Conservation (phyloP, 352 stramenopile genomes). For the Phytophthora brassicae region DNA sequence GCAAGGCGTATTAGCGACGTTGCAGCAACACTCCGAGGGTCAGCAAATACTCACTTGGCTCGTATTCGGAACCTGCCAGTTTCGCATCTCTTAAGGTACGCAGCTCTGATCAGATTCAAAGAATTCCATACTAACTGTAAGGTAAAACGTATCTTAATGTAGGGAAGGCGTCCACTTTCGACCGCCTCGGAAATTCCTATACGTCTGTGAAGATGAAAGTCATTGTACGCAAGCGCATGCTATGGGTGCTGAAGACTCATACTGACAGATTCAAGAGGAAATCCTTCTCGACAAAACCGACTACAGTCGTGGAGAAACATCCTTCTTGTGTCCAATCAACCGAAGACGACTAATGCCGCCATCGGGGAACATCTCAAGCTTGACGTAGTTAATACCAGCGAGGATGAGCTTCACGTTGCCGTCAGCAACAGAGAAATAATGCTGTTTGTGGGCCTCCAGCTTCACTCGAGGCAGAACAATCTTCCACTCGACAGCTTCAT, state of each 20-base stretch:
- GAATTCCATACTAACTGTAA: neutral
- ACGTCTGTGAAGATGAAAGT: conserved; percentile 12
- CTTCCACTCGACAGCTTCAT: conserved; percentile 71
- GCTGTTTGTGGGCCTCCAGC: conserved; percentile 84
- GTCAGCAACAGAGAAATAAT: conserved; percentile 74
- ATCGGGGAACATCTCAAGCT: conserved; percentile 94
- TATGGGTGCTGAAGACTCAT: conserved; percentile 35
- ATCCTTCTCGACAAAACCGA: neutral
- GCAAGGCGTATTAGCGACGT: neutral
- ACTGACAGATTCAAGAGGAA: conserved; percentile 10
- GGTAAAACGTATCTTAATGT: neutral
- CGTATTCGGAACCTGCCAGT: conserved; percentile 46
- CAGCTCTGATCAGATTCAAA: neutral
- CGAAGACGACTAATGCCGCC: conserved; percentile 91
- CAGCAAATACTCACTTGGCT: conserved; percentile 41
- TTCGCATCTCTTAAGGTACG: conserved; percentile 42
- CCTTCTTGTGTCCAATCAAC: conserved; percentile 76
- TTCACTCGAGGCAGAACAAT: conserved; percentile 85
- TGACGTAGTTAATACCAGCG: conserved; percentile 88
- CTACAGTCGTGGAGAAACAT: conserved; percentile 38
- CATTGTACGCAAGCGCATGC: conserved; percentile 2
- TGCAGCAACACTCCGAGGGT: conserved; percentile 18
- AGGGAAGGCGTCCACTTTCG: conserved; percentile 48
- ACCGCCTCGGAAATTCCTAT: conserved; percentile 22
- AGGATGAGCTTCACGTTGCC: conserved; percentile 59